These are phyloP conservation scores for Mycosphaerelloides madeirae DNA, from an alignment of 2,329 filamentous ascomycete genomes.

Conservation along the genomic window DNA sequence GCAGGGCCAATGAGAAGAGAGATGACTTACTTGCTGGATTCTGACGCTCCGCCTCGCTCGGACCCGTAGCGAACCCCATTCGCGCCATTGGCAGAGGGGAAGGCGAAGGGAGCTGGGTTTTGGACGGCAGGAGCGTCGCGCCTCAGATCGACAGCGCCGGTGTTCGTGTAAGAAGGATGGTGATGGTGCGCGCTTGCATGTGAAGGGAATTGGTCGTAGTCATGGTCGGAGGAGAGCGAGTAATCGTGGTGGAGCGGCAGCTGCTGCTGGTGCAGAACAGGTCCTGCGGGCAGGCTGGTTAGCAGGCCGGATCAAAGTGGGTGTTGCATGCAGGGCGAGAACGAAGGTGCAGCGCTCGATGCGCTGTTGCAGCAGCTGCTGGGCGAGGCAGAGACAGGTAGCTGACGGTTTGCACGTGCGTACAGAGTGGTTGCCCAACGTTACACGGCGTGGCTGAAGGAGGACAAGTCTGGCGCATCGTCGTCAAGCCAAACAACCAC, in stretches of 20 bases:
- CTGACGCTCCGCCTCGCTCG: conserved; percentile 48
- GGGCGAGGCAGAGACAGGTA: conserved; percentile 3
- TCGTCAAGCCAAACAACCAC: too few relatives aligned
- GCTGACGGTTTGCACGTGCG: conserved; percentile 18
- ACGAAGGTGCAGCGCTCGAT: not conserved
- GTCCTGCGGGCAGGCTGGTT: conserved; percentile 38
- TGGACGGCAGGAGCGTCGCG: conserved; percentile 48
- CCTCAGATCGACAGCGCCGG: conserved; percentile 45
- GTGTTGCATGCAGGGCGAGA: conserved; percentile 10
- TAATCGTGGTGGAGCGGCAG: conserved; percentile 40
- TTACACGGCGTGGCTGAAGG: conserved; percentile 20
- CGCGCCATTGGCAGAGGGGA: conserved; percentile 43
- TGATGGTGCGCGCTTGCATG: conserved; percentile 34
- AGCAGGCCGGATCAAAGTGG: conserved; percentile 28
- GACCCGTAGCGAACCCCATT: conserved; percentile 46
- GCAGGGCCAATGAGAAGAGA: conserved; percentile 25
- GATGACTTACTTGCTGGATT: conserved; percentile 50
- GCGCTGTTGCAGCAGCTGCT: too few relatives aligned
- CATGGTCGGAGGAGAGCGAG: conserved; percentile 41
- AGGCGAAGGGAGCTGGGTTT: conserved; percentile 41
- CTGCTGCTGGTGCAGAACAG: conserved; percentile 41
- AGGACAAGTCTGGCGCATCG: not conserved
- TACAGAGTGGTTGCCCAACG: conserved; percentile 19
- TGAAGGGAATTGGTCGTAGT: conserved; percentile 42
- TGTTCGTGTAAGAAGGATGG: conserved; percentile 40